These are phyloP conservation scores for Angomonas deanei DNA, from an alignment of 208 protist species.

Conservation along the genomic window DNA sequence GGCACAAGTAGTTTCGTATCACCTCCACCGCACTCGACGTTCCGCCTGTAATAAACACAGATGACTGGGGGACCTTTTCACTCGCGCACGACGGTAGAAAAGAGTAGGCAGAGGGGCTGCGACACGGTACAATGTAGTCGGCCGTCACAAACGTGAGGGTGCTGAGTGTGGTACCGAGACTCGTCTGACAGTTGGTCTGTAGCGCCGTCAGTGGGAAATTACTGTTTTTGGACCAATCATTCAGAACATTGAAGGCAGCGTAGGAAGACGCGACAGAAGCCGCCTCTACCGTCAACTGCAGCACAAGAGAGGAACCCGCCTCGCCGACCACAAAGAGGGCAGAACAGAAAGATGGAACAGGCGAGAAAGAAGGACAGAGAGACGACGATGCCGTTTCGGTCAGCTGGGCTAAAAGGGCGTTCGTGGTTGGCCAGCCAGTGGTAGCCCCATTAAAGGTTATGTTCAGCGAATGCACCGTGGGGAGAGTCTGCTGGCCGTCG, in stretches of 20 bases:
- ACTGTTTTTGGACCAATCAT: slow-evolving; percentile 21
- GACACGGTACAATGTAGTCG: slow-evolving; percentile 35
- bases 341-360: slow-evolving; percentile 11
- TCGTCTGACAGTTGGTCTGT: slow-evolving; percentile 3
- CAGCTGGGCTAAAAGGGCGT: slow-evolving; percentile 5
- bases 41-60: slow-evolving; percentile 15
- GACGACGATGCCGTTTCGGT: slow-evolving; percentile 14
- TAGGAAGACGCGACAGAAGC: slow-evolving; percentile 8
- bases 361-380: slow-evolving; percentile 17
- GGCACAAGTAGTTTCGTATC: slow-evolving; percentile 6
- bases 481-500: neutral
- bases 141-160: slow-evolving; percentile 15
- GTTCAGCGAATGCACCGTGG: slow-evolving; percentile 32
- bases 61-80: slow-evolving; percentile 15
- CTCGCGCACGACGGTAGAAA: slow-evolving; percentile 28
- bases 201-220: slow-evolving; percentile 4
- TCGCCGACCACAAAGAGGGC: slow-evolving; percentile 30
- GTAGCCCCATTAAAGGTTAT: slow-evolving; percentile 26
- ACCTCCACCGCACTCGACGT: neutral
- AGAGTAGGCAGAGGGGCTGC: slow-evolving; percentile 22
- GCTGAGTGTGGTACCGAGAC: slow-evolving; percentile 14
- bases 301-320: slow-evolving; percentile 8
- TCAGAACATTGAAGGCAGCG: slow-evolving; percentile 18
- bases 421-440: slow-evolving; percentile 27
- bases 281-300: slow-evolving; percentile 41